Conservation (phyloP, 345 rosid species). For the Rubroshorea leprosula region DNA sequence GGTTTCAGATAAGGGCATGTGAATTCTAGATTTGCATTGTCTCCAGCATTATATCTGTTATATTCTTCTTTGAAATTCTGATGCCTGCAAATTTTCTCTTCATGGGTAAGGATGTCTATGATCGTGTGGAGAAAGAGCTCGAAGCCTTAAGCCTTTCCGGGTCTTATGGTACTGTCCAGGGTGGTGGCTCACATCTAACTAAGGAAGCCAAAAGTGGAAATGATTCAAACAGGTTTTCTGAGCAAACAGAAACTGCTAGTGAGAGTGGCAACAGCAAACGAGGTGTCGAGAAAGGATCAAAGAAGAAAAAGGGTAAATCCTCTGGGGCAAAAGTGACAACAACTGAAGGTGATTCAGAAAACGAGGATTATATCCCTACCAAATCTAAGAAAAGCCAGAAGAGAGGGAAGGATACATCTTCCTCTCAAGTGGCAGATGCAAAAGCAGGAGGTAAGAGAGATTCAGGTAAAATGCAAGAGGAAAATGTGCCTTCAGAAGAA, state of each 20-base stretch:
- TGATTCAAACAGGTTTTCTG: slow-evolving; percentile 41
- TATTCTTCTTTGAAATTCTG: slow-evolving; percentile 20
- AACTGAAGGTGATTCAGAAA: slow-evolving; percentile 49
- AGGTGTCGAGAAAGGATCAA: slow-evolving; percentile 57
- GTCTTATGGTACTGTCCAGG: slow-evolving; percentile 27
- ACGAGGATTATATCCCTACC: slow-evolving; percentile 49
- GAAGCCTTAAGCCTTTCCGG: slow-evolving; percentile 49
- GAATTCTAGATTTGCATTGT: no score
- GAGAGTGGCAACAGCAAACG: slow-evolving; percentile 39
- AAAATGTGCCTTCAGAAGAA: slow-evolving; percentile 63
- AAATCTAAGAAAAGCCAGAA: slow-evolving; percentile 87
- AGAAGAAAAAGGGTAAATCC: slow-evolving; percentile 79
- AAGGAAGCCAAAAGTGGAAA: slow-evolving; percentile 41
- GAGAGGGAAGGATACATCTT: slow-evolving; percentile 66
- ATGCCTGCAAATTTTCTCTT: slow-evolving; percentile 16
- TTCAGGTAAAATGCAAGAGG: slow-evolving; percentile 46
- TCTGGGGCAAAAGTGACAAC: slow-evolving; percentile 41
- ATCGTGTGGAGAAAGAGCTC: slow-evolving; percentile 69
- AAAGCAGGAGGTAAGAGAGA: slow-evolving; percentile 70
- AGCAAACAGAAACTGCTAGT: slow-evolving; percentile 39
- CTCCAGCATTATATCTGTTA: neutral
- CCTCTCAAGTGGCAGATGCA: slow-evolving; percentile 43
- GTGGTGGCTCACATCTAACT: slow-evolving; percentile 27
- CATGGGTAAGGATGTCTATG: slow-evolving; percentile 59
- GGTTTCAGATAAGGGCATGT: neutral